A percentile compares a stretch with the other conserved stretches of the same genome.
Evolutionary conservation across 73 alveolate species (phyloP).

Genomic region (Symbiodinium pilosum): DNA sequence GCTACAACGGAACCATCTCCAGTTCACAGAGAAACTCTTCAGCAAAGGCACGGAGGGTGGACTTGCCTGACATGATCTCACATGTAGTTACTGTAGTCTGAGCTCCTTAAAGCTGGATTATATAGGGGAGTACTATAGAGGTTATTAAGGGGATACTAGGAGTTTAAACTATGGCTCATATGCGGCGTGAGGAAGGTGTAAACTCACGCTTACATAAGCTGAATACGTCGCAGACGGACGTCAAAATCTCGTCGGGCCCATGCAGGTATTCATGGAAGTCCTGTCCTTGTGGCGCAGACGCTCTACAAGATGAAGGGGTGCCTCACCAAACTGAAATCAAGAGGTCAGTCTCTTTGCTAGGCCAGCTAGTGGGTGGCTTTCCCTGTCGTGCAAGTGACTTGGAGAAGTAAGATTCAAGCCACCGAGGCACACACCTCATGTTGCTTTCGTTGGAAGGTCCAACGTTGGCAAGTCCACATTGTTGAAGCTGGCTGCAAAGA

Average conservation of each 20-base stretch:
- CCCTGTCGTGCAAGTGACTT: no score
- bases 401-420: no score
- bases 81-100: no score
- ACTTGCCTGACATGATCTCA: no score
- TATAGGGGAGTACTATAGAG: no score
- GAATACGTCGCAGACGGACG: background rate
- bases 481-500: background rate
- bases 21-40: constrained; percentile 60
- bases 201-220: background rate
- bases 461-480: constrained; percentile 92
- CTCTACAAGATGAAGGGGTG: constrained; percentile 88
- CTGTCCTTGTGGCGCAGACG: constrained; percentile 75
- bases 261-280: constrained; percentile 10
- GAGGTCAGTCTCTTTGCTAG: background rate
- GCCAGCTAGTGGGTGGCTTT: no score
- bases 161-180: no score
- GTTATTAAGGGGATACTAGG: no score
- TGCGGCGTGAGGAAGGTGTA: background rate
- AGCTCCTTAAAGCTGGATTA: background rate
- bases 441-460: constrained; percentile 90
- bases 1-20: constrained; percentile 31
- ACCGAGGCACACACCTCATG: constrained; percentile 45
- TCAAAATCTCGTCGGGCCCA: no score
- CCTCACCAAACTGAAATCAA: background rate
- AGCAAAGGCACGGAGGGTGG: background rate